Conservation (phyloP, 345 rosid species). For the Microthlaspi erraticum region DNA sequence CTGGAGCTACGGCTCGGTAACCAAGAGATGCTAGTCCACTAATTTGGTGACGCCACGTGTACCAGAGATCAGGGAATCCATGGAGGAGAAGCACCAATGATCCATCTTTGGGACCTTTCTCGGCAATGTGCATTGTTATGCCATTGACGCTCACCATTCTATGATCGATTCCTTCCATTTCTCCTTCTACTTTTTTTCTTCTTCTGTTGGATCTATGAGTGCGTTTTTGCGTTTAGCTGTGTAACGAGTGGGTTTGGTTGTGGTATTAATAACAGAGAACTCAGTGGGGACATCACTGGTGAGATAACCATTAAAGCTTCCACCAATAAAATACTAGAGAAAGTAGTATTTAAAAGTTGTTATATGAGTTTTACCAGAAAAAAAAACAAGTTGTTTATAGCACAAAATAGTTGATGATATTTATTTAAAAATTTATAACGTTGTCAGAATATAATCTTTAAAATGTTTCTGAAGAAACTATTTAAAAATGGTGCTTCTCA, state of each 20-base stretch:
- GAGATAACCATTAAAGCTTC: too few relatives aligned
- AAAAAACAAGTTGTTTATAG: too few relatives aligned
- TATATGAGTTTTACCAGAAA: too few relatives aligned
- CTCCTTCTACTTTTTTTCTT: neutral
- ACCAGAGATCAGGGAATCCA: slow-evolving; percentile 92
- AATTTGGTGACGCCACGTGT: slow-evolving; percentile 89
- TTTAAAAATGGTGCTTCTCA: slow-evolving; percentile 11
- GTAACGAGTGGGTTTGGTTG: neutral
- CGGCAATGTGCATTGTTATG: slow-evolving; percentile 78
- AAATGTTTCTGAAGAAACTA: too few relatives aligned
- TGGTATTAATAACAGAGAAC: slow-evolving; percentile 18
- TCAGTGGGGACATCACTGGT: neutral
- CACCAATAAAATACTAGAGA: too few relatives aligned
- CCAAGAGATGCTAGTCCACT: slow-evolving; percentile 59
- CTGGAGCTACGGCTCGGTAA: slow-evolving; percentile 73
- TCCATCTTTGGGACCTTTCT: slow-evolving; percentile 61
- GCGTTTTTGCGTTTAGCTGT: neutral
- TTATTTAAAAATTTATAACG: too few relatives aligned
- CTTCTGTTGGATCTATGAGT: neutral
- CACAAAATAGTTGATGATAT: too few relatives aligned
- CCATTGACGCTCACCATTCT: slow-evolving; percentile 61
- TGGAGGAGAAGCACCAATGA: slow-evolving; percentile 68
- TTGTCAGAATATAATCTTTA: too few relatives aligned
- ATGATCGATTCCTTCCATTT: slow-evolving; percentile 65
- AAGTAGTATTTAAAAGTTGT: too few relatives aligned